A percentile compares a stretch with the other conserved stretches of the same genome.
phyloP scores from a whole-genome alignment of 352 stramenopile species.

The Globisporangium viniferum region DNA sequence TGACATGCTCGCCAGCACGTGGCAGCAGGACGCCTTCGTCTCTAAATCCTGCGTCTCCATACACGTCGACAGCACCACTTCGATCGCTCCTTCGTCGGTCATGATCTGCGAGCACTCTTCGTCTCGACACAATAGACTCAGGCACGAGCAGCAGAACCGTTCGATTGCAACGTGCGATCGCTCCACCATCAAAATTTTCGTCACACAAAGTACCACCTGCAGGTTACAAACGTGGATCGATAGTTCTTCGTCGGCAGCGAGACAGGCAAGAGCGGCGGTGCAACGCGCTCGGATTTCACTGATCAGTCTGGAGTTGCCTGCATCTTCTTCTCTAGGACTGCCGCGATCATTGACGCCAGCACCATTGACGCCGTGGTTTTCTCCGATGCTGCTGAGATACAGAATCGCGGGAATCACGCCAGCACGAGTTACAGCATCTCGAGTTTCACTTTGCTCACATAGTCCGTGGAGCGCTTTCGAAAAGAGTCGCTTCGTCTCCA shows the following conservation, averaged over 20 bases:
- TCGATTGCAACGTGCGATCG: conserved; percentile 56
- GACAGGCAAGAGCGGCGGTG: conserved; percentile 54
- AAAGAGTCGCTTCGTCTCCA: conserved; percentile 57
- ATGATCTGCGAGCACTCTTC: conserved; percentile 58
- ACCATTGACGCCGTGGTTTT: conserved; percentile 6
- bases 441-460: conserved; percentile 50
- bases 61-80: conserved; percentile 60
- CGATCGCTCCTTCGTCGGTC: conserved; percentile 39
- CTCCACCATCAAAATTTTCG: conserved; percentile 46
- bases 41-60: conserved; percentile 56
- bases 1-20: conserved; percentile 72
- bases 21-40: conserved; percentile 71
- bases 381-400: conserved; percentile 31
- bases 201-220: conserved; percentile 55
- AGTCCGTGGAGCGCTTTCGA: conserved; percentile 65
- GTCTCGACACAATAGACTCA: conserved; percentile 73
- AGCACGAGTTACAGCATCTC: conserved; percentile 40
- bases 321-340: conserved; percentile 3
- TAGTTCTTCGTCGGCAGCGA: conserved; percentile 45
- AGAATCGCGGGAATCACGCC: conserved; percentile 62
- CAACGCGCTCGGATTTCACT: conserved; percentile 61
- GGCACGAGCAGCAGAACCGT: conserved; percentile 63
- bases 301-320: conserved; percentile 15
- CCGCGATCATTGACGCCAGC: background rate
- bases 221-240: conserved; percentile 38